These are phyloP conservation scores for Metschnikowia cerradonensis DNA, from an alignment of 805 yeast genomes.

Conservation along the genomic window DNA sequence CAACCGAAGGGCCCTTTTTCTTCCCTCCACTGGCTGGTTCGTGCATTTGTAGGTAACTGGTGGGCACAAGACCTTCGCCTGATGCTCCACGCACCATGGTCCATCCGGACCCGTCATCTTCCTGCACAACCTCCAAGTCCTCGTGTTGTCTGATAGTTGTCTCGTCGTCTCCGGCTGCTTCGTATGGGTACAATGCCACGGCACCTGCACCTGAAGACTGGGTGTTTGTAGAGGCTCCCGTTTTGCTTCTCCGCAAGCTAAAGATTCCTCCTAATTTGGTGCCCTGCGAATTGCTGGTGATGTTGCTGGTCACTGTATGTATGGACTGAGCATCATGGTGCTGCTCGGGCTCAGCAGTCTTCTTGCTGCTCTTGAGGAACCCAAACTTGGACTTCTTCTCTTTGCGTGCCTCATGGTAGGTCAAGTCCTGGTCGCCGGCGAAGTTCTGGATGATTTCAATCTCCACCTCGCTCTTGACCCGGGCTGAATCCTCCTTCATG, in stretches of 20 bases:
- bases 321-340: conserved; percentile 28
- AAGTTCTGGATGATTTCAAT: conserved; percentile 86
- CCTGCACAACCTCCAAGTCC: conserved; percentile 49
- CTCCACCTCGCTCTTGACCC: conserved; percentile 79
- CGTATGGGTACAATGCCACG: conserved; percentile 62
- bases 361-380: conserved; percentile 38
- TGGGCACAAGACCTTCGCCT: conserved; percentile 79
- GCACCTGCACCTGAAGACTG: conserved; percentile 23
- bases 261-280: conserved; percentile 27
- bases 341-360: conserved; percentile 7
- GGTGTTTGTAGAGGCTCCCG: conserved; percentile 16
- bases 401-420: conserved; percentile 49
- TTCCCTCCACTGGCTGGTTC: conserved; percentile 18
- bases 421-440: conserved; percentile 70
- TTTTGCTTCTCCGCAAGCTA: conserved; percentile 33
- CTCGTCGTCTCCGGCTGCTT: conserved; percentile 74
- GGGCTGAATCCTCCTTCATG: conserved; percentile 64
- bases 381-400: conserved; percentile 58
- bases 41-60: conserved; percentile 57
- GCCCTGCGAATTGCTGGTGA: conserved; percentile 24
- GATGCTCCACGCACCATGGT: conserved; percentile 48
- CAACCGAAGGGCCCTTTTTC: conserved; percentile 72
- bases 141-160: conserved; percentile 60
- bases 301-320: conserved; percentile 32
- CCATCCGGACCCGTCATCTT: conserved; percentile 95